Conservation (phyloP, 2,329 filamentous ascomycete genomes). For the Botrytis tulipae region DNA sequence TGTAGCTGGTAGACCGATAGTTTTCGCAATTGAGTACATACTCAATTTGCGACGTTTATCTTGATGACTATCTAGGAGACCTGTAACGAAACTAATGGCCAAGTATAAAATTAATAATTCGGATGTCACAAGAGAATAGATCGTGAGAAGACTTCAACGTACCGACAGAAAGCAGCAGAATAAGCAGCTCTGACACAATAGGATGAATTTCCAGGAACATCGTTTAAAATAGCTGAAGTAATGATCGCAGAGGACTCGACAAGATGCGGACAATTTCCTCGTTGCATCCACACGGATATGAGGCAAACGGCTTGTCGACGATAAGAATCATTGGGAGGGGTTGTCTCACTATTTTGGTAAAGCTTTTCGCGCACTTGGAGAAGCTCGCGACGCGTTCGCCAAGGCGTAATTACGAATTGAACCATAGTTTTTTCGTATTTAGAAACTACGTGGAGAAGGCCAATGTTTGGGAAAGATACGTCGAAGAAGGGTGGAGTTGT, state of each 20-base stretch:
- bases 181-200: conserved; percentile 69
- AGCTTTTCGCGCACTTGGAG: conserved; percentile 63
- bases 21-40: conserved; percentile 71
- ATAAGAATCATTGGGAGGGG: conserved; percentile 56
- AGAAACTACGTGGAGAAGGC: neutral
- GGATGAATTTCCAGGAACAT: conserved; percentile 43
- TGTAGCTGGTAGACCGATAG: conserved; percentile 66
- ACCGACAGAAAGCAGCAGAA: conserved; percentile 72
- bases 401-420: conserved; percentile 71
- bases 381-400: conserved; percentile 66
- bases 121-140: neutral
- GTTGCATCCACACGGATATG: conserved; percentile 68
- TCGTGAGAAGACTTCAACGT: conserved; percentile 39
- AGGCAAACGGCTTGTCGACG: conserved; percentile 51
- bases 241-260: conserved; percentile 76
- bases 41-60: conserved; percentile 64
- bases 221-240: conserved; percentile 65
- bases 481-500: neutral
- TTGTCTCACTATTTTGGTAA: conserved; percentile 46
- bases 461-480: neutral
- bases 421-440: conserved; percentile 49
- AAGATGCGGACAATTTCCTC: conserved; percentile 73
- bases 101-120: neutral
- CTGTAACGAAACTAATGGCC: conserved; percentile 68
- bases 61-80: conserved; percentile 72